phyloP scores from a whole-genome alignment of 805 yeast species.

The Cyberlindnera maclurae region DNA sequence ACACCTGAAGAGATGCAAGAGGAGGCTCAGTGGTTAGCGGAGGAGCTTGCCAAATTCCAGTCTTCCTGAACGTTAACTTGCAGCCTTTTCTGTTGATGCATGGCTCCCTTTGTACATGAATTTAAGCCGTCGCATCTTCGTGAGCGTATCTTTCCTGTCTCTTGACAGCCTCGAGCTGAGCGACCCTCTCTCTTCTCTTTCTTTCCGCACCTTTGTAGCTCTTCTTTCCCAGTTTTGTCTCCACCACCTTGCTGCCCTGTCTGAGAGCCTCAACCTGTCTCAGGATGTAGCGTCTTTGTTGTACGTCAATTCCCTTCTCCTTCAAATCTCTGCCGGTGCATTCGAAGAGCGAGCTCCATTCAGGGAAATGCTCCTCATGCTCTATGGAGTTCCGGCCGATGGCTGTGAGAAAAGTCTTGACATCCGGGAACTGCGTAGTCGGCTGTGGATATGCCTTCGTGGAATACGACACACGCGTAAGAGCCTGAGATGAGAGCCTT shows the following conservation, averaged over 20 bases:
- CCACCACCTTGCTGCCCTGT: constrained; percentile 47
- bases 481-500: constrained; percentile 4
- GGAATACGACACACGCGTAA: constrained; percentile 11
- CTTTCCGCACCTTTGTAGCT: constrained; percentile 81
- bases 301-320: constrained; percentile 67
- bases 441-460: constrained; percentile 36
- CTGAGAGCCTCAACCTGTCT: constrained; percentile 64
- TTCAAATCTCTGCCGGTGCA: constrained; percentile 53
- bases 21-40: constrained; percentile 58
- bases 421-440: constrained; percentile 55
- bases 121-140: constrained; percentile 19
- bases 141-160: constrained; percentile 23
- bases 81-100: background rate
- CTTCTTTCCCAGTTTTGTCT: constrained; percentile 63
- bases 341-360: constrained; percentile 60
- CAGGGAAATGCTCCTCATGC: constrained; percentile 59
- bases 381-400: constrained; percentile 76
- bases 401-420: constrained; percentile 59
- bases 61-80: background rate
- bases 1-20: constrained; percentile 55
- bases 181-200: constrained; percentile 57
- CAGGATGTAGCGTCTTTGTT: constrained; percentile 65
- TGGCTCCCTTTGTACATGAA: background rate
- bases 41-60: constrained; percentile 25
- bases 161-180: constrained; percentile 45